Evolutionary conservation across 495 filamentous ascomycete species (phyloP), one percentile per base, ranked within the genome.

Genomic region (Xylaria sp.): DNA sequence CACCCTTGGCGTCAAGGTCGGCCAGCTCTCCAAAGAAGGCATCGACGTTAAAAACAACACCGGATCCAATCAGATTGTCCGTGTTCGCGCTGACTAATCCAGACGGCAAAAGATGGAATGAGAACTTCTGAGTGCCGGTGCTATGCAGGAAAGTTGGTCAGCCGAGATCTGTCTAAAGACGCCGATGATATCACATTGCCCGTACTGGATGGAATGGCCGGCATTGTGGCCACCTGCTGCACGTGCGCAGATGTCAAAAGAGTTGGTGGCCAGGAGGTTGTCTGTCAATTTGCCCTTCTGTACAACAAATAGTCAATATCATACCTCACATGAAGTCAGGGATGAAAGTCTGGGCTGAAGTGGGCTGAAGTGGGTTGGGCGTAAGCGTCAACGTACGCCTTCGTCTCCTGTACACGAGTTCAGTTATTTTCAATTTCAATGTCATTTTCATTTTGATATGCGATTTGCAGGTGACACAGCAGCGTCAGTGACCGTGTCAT

Each of bases 21-120:
- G 86, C 85, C 68, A 97, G 85, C 81, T 97, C 94, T 79, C 90
- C 90, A 87, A 97, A 95, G 86, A 97, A 95, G 64, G 85, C 87
- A 61, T 92, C 92, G 58, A 97, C 85, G 82, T 97, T 92, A 72
- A 97, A 88, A 63, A 97, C 94, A 66, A 90, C 91, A 64, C 93
- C 93, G 70, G 91, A 91, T 62, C 94, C 94, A 80, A 97, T 93
- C 67, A 97, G 83, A 84, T 97, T 97, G 72, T 90, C 83, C 81
- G 89, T 93, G 67, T 82, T 84, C 3, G 91, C 92, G 75, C 92
- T 93, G 71, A 96, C 85, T 29, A 97, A 89, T 55, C 91, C 92
- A 63, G 86, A 89, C 31, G 87, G 86, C 15, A 88, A 76, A 64
- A 84, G 80, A 82, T 95, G 93, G 81, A 93, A 93, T 79, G 90